Base-by-base conservation (phyloP, 768 basidiomycete genomes). In the Hypholoma sublateritium region DNA sequence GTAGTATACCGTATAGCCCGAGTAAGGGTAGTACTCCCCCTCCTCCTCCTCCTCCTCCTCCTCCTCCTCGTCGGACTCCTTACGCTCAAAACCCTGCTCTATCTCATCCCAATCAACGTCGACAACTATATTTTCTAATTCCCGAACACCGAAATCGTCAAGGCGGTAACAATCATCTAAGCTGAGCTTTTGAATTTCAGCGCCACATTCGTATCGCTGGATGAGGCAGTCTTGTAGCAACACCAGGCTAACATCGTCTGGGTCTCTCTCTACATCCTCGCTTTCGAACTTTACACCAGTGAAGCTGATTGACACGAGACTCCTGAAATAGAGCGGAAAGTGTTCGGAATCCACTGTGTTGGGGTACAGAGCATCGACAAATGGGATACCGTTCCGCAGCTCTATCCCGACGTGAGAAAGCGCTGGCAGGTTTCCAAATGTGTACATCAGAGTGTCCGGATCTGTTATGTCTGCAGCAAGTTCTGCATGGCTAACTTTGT, bases 41-140 rank as follows among this genome's bases (percentile, higher is more conserved):
- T 32, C 28, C 6, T 32, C 5, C 6, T 32, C 28, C 28, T 32
- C 28, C 5, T 32, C 9, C n/a, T n/a, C n/a, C n/a, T n/a, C n/a
- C n/a, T n/a, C n/a, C n/a, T n/a, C n/a, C n/a, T n/a, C n/a, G n/a
- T n/a, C n/a, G n/a, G n/a, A n/a, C n/a, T n/a, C n/a, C n/a, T n/a
- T n/a, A n/a, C n/a, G n/a, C n/a, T n/a, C n/a, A n/a, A 32, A 32
- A 32, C 5, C 28, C 28, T 32, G 28, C 6, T 32, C 6, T 6
- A 7, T 32, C 9, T 9, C 28, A 28, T 28, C 28, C 28, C 28
- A 32, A 32, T 32, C 28, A 32, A 32, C 28, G 9, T 32, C 28
- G 5, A 32, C 28, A 9, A 32, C 28, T 36, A 59, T 79, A 78
- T 28, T 76, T 70, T 21, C 60, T 74, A 77, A 5, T 67, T 59